Base-by-base conservation (phyloP, 1,139 yeast genomes). In the Trichomonascaceae sp. region DNA sequence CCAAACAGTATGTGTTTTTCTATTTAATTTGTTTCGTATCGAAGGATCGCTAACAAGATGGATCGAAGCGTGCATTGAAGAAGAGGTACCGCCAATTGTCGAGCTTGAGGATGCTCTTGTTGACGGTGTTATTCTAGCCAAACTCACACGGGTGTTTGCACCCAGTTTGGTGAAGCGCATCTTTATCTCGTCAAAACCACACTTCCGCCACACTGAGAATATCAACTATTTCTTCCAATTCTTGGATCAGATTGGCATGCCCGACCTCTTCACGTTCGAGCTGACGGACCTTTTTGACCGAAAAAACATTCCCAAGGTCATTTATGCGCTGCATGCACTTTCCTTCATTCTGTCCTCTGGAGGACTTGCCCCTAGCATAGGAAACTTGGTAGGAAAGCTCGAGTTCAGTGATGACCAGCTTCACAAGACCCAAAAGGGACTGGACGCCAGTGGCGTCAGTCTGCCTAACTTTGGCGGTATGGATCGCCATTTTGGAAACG, bases 251-350 rank as follows among this genome's bases (percentile, higher is more conserved):
- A 67, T 84, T 43, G 75, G 74, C 23, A 74, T 89, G 44, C 98
- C 98, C 0, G 92, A 60, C 15, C 64, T 85, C 35, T 89, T 87
- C 52, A 67, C 84, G 31, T 89, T 89, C 52, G 97, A 87, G 52
- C 67, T 87, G 38, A 85, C 94, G 2, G 99, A 89, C 57, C 64
- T 89, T 29, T 92, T 85, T 56, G 97, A 89, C 52, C 80, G 81
- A 48, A 87, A 85, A 48, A 82, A 89, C 49, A 71, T 87, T 16
- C 97, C 98, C 15, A 87, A 84, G 51, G 97, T 92, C 16, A 80
- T 92, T 57, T 87, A 85, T 54, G 85, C 97, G 48, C 62, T 89
- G 28, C 96, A 89, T 59, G 95, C 96, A 1, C 62, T 89, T 47
- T 76, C 89, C 30, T 81, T 71, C 56, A 75, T 74, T 59, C 66